A percentile compares a stretch with the other conserved stretches of the same genome.
Evolutionary conservation across 2,329 filamentous ascomycete genomes (phyloP).

Genomic region (Zarea fungicola): DNA sequence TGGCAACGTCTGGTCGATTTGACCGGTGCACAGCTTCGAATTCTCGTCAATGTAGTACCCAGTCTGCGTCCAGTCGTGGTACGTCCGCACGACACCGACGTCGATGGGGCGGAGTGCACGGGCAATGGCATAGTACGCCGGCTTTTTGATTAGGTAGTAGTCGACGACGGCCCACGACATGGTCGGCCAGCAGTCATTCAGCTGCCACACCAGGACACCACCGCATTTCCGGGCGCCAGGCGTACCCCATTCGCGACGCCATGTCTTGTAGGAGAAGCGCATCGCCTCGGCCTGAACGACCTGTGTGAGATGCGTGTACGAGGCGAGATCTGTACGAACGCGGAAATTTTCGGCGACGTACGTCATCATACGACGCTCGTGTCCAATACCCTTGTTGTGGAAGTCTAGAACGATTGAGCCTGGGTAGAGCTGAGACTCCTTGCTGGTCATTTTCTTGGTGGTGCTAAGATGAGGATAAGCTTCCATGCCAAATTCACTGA

Average conservation of each 20-base stretch:
- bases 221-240: slow-evolving; percentile 54
- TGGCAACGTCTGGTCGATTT: slow-evolving; percentile 35
- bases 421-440: slow-evolving; percentile 47
- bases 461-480: slow-evolving; percentile 63
- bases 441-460: slow-evolving; percentile 58
- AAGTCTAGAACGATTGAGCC: slow-evolving; percentile 72
- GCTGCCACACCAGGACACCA: slow-evolving; percentile 62
- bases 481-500: slow-evolving; percentile 79
- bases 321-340: slow-evolving; percentile 51
- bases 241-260: slow-evolving; percentile 60
- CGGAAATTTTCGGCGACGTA: slow-evolving; percentile 75
- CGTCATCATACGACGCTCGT: slow-evolving; percentile 67
- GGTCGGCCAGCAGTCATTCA: slow-evolving; percentile 67
- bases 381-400: slow-evolving; percentile 77
- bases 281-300: slow-evolving; percentile 50
- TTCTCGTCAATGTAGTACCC: slow-evolving; percentile 16
- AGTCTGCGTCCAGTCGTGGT: slow-evolving; percentile 37
- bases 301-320: slow-evolving; percentile 69
- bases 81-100: slow-evolving; percentile 47
- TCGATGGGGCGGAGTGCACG: slow-evolving; percentile 55
- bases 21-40: slow-evolving; percentile 26
- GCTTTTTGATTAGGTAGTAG: slow-evolving; percentile 59
- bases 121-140: slow-evolving; percentile 46
- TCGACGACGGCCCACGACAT: slow-evolving; percentile 63
- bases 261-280: slow-evolving; percentile 45